Conservation (phyloP, 441 rosid species). For the Mallotus japonicus region DNA sequence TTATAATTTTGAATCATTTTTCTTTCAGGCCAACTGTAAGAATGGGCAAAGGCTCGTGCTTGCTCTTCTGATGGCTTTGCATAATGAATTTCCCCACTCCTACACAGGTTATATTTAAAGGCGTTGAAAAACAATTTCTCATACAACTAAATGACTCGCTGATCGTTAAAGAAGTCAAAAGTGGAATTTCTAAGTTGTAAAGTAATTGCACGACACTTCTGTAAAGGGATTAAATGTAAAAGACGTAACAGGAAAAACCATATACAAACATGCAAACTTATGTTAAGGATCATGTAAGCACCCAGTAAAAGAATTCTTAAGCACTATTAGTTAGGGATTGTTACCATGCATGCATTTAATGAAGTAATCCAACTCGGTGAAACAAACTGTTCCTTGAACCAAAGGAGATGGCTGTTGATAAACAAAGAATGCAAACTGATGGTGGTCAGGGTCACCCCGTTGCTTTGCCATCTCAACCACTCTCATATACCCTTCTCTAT, state of each 20-base stretch:
- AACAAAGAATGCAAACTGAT: constrained; percentile 66
- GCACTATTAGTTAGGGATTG: constrained; percentile 9
- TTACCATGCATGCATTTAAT: constrained; percentile 91
- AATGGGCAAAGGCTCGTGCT: background rate
- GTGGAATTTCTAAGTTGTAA: background rate
- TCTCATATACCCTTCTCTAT: constrained; percentile 67
- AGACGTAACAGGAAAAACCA: background rate
- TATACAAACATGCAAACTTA: background rate
- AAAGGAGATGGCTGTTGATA: constrained; percentile 70
- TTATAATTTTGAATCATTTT: background rate
- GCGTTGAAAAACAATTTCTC: background rate
- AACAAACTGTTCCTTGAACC: constrained; percentile 69
- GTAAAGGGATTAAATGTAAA: background rate
- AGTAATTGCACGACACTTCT: background rate
- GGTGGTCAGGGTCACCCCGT: constrained; percentile 74
- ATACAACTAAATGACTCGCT: background rate
- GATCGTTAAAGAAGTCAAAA: background rate
- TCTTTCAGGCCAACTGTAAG: background rate
- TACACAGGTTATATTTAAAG: background rate
- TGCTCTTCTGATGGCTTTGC: background rate
- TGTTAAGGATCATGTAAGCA: background rate
- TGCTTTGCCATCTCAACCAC: constrained; percentile 71
- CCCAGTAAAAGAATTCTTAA: background rate
- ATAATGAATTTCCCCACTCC: background rate
- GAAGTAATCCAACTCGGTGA: constrained; percentile 70